phyloP scores from a whole-genome alignment of 345 rosid species.

The Heritiera littoralis region DNA sequence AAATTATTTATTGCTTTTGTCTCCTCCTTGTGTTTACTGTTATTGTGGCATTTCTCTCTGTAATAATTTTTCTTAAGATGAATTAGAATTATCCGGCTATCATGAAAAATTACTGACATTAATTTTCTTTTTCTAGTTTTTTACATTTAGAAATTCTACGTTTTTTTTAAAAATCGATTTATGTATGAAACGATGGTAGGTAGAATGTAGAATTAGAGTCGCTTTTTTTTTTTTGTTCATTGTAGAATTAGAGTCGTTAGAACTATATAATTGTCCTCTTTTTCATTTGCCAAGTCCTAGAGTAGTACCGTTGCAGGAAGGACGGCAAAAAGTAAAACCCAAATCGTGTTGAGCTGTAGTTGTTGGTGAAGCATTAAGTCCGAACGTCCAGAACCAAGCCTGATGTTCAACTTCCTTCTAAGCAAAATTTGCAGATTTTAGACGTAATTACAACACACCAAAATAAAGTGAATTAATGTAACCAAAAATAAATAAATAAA shows the following conservation, averaged over 20 bases:
- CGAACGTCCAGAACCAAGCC: neutral
- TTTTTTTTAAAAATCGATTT: neutral
- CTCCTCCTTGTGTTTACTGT: too few relatives aligned
- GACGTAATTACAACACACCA: too few relatives aligned
- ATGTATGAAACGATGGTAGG: neutral
- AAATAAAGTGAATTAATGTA: too few relatives aligned
- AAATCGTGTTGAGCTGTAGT: neutral
- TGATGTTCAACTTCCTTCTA: neutral
- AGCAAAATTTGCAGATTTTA: too few relatives aligned
- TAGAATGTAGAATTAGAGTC: neutral
- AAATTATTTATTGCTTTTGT: neutral
- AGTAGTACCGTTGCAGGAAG: neutral
- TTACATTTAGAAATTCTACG: rapidly evolving
- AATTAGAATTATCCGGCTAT: neutral
- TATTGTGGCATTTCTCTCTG: neutral
- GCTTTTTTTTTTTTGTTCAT: too few relatives aligned
- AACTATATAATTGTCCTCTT: neutral
- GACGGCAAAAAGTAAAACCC: neutral
- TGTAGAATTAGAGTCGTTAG: neutral
- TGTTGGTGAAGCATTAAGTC: too few relatives aligned
- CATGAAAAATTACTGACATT: too few relatives aligned
- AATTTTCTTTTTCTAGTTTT: neutral
- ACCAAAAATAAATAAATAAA: too few relatives aligned
- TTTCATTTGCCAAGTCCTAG: neutral
- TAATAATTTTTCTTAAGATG: neutral